Percentiles rank a stretch among this genome's conserved stretches.
Conservation (phyloP, 148 eudicot genomes). For the Euryodendron excelsum region DNA sequence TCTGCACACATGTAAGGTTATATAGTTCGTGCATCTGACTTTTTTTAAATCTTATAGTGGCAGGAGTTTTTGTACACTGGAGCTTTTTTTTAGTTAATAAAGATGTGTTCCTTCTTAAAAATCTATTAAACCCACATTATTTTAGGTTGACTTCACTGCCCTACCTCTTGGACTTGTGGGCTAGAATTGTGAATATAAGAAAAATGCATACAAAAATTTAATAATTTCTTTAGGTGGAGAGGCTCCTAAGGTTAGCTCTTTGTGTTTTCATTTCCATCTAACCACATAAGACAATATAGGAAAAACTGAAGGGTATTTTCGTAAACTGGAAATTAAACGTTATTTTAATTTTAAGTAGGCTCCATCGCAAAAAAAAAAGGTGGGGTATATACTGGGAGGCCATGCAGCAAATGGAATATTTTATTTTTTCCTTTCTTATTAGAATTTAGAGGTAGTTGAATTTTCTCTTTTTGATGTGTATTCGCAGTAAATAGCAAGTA, state of each 20-base stretch:
- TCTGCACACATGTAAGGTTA: not conserved
- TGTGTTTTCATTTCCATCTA: not conserved
- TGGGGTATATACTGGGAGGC: too few species aligned
- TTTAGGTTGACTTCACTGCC: not conserved
- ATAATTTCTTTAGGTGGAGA: too few species aligned
- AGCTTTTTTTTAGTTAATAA: not conserved
- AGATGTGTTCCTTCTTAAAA: not conserved
- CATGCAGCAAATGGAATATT: too few species aligned
- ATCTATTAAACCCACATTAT: not conserved
- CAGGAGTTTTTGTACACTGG: not conserved
- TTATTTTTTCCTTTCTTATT: too few species aligned
- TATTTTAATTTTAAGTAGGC: not conserved
- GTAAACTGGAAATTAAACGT: not conserved
- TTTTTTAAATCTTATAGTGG: not conserved
- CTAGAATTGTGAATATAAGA: not conserved
- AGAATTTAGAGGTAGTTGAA: too few species aligned
- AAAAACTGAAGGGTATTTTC: not conserved
- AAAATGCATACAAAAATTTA: too few species aligned
- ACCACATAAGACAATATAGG: not conserved
- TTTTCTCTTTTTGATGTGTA: too few species aligned
- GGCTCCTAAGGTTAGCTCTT: not conserved
- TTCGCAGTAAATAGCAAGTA: too few species aligned
- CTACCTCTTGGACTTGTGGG: not conserved
- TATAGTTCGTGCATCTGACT: not conserved
- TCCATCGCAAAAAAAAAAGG: too few species aligned